Evolutionary conservation across 1,139 yeast species (phyloP).

Genomic region (Zygosaccharomyces sapae): DNA sequence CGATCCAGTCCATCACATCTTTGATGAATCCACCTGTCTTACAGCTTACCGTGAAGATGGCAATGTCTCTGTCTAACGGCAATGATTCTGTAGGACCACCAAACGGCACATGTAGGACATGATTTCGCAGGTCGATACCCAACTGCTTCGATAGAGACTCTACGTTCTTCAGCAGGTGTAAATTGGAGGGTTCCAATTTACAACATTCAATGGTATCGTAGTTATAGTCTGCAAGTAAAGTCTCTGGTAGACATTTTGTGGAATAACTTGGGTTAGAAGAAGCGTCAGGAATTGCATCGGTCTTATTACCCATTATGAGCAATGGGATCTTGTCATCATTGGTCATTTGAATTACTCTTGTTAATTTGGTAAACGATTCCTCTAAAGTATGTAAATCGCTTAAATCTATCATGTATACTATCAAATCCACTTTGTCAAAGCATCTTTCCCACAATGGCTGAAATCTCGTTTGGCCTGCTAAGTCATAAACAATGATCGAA

Average conservation of each 20-base stretch:
- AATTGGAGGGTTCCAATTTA: conserved; percentile 17
- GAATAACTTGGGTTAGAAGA: conserved; percentile 1
- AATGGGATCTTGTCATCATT: conserved; percentile 21
- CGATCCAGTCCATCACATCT: conserved; percentile 23
- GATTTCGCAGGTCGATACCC: conserved; percentile 22
- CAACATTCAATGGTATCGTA: conserved; percentile 19
- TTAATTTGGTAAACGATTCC: conserved; percentile 16
- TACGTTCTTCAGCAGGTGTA: conserved; percentile 18
- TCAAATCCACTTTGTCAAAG: conserved; percentile 22
- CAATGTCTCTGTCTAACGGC: conserved; percentile 22
- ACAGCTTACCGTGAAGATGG: conserved; percentile 23
- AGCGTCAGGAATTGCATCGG: conserved; percentile 19
- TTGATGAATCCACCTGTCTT: conserved; percentile 20
- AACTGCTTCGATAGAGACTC: conserved; percentile 22
- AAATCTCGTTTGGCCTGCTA: conserved; percentile 24
- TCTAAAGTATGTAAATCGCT: conserved; percentile 20
- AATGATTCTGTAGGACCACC: conserved; percentile 11
- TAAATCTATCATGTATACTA: conserved; percentile 26
- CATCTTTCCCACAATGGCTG: conserved; percentile 23
- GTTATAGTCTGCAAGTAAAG: conserved; percentile 20
- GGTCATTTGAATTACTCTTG: conserved; percentile 19
- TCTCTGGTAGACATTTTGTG: conserved; percentile 12
- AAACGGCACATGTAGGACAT: conserved; percentile 16
- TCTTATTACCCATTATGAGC: conserved; percentile 23
- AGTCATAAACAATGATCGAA: conserved; percentile 19